Evolutionary conservation across 2,329 filamentous ascomycete genomes (phyloP), one percentile per base, ranked within the genome.

Genomic region (Botrytis fragariae): DNA sequence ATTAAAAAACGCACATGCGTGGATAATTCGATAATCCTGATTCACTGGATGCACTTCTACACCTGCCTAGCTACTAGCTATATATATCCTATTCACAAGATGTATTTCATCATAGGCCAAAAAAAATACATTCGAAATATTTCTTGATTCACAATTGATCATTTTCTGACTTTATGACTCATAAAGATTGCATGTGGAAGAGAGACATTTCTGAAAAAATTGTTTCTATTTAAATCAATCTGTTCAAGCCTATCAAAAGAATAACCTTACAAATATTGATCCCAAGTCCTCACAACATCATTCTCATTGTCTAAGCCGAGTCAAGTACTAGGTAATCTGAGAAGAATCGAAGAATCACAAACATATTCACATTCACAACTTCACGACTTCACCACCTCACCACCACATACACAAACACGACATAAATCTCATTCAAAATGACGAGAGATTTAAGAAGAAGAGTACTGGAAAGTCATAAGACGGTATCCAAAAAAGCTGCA

Each of bases 381-480:
- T 20, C 6, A 35, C 57, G 35, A 16, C 22, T 8, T 8, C 35
- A 20, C 22, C 29, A 37, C 20, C 9, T 18, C 44, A n/a, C 35
- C 32, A 54, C 25, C 35, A 22, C 14, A 51, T 37, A 48, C 9
- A 67, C 22, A 25, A 4, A 8, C 44, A 7, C 48, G 8, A 48
- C 51, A 18, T 37, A 32, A 32, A 62, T 3, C 14, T 35, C 7
- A 8, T 9, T 63, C 73, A 61, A 59, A 39, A 64, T 65, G 59
- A 74, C 64, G 59, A 68, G 63, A 73, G 85, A 87, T 69, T 78
- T 83, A 76, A 81, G 87, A 75, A 85, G 87, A 74, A 85, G 86
- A 79, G 87, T 85, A 67, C 85, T 89, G 67, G 87, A 89, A 81
- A 86, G 85, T 82, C 83, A 84, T 76, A 90, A 90, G 82, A 90